phyloP scores from a whole-genome alignment of 331 rosid genomes.

The Malus hybrid region DNA sequence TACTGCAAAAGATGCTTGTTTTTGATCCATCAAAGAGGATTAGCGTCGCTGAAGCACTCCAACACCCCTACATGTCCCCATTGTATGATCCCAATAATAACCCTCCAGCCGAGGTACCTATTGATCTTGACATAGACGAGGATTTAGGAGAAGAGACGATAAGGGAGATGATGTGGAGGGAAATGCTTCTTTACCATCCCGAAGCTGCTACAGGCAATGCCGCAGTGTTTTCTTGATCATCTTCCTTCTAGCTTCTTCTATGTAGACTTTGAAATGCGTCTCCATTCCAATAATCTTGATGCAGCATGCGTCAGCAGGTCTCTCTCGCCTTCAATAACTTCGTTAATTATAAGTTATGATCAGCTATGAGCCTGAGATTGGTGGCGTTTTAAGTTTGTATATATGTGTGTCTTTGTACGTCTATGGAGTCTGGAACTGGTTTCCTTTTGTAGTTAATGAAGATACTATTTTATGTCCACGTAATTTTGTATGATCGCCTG shows the following conservation, averaged over 20 bases:
- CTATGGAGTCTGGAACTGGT: slow-evolving; percentile 26
- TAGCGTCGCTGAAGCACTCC: slow-evolving; percentile 61
- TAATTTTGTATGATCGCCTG: slow-evolving; percentile 3
- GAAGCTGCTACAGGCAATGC: slow-evolving; percentile 30
- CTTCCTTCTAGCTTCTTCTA: background rate
- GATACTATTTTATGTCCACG: background rate
- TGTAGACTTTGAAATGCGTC: background rate
- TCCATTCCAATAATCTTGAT: slow-evolving; percentile 15
- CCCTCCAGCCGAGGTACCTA: slow-evolving; percentile 57
- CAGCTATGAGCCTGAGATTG: slow-evolving; percentile 18
- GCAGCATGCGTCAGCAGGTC: slow-evolving; percentile 20
- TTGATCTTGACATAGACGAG: slow-evolving; percentile 74
- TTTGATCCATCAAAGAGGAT: slow-evolving; percentile 78
- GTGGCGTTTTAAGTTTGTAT: slow-evolving; percentile 26
- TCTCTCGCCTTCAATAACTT: background rate
- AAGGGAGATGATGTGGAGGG: slow-evolving; percentile 83
- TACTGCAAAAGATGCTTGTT: slow-evolving; percentile 70
- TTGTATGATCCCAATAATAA: slow-evolving; percentile 57
- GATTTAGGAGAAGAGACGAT: slow-evolving; percentile 72
- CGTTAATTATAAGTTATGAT: slow-evolving; percentile 1
- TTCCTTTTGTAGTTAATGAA: slow-evolving; percentile 17
- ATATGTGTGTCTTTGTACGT: slow-evolving; percentile 36
- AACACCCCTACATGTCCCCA: slow-evolving; percentile 78
- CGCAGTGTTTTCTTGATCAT: slow-evolving; percentile 26
- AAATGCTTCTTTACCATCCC: slow-evolving; percentile 78